These are phyloP conservation scores for Cercophora newfieldiana DNA, from an alignment of 495 filamentous ascomycete genomes.

Conservation along the genomic window DNA sequence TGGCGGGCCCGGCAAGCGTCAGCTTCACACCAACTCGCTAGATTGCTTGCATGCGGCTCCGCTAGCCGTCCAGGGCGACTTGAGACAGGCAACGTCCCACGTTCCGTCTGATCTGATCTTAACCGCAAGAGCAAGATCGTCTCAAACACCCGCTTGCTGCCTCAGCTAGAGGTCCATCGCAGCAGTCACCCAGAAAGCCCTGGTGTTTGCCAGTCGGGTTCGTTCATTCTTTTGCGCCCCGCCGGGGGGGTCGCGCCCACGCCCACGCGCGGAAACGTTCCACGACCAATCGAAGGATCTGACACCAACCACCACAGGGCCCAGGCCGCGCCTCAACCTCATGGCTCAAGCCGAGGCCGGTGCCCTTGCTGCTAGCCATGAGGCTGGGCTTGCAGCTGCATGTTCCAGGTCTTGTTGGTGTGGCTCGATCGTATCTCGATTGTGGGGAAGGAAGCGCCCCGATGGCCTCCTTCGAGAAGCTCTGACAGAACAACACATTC, in stretches of 20 bases:
- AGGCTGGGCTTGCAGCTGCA: background rate
- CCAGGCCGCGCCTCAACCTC: background rate
- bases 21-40: constrained; percentile 1
- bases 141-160: constrained; percentile 19
- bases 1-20: background rate
- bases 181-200: background rate
- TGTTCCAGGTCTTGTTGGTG: background rate
- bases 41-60: constrained; percentile 33
- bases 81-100: constrained; percentile 37
- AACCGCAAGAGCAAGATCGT: constrained; percentile 16
- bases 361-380: background rate
- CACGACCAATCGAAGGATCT: background rate
- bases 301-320: background rate
- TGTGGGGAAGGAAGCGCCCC: background rate
- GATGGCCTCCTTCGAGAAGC: background rate
- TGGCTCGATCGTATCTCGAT: background rate
- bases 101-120: constrained; percentile 36
- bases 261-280: background rate
- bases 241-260: too few species aligned
- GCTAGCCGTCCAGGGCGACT: constrained; percentile 13
- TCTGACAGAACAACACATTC: background rate
- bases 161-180: background rate
- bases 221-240: background rate
- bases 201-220: background rate
- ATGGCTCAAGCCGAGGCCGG: background rate